Evolutionary conservation across 768 basidiomycete genomes (phyloP).

Genomic region (Amyloporia xantha): DNA sequence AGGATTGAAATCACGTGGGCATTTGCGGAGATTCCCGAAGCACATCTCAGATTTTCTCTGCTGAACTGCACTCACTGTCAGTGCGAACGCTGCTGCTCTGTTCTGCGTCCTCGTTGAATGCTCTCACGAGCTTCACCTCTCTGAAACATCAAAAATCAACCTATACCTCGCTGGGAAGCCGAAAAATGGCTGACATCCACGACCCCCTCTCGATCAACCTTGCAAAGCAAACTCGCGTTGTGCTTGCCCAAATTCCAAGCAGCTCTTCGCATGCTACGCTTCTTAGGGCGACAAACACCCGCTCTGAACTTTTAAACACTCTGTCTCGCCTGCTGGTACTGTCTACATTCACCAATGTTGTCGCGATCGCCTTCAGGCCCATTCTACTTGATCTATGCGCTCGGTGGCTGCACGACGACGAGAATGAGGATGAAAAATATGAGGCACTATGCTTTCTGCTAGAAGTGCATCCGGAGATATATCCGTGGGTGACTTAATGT

Average conservation of each 20-base stretch:
- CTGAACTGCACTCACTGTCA: too few species aligned
- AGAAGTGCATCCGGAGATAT: conserved; percentile 66
- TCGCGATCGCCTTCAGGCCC: conserved; percentile 69
- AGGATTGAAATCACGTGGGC: too few species aligned
- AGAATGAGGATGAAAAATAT: conserved; percentile 44
- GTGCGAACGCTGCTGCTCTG: too few species aligned
- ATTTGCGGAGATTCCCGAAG: too few species aligned
- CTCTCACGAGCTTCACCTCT: too few species aligned
- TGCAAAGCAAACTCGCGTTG: conserved; percentile 40
- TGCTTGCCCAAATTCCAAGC: conserved; percentile 40
- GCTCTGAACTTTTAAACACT: conserved; percentile 37
- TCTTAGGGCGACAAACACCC: conserved; percentile 35
- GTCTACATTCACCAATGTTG: conserved; percentile 53
- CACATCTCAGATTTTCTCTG: too few species aligned
- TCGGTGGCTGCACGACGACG: conserved; percentile 62
- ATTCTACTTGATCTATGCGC: conserved; percentile 75
- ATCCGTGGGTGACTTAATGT: conserved; percentile 43
- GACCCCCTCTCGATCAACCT: conserved; percentile 60
- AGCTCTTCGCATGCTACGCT: conserved; percentile 32
- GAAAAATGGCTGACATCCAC: too few species aligned
- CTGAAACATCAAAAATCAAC: too few species aligned
- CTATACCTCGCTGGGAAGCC: too few species aligned
- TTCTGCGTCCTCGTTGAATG: too few species aligned
- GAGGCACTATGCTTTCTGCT: conserved; percentile 57
- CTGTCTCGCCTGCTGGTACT: conserved; percentile 56